These are phyloP conservation scores for Rutstroemia sp. DNA, from an alignment of 2,329 filamentous ascomycete species.

Conservation along the genomic window DNA sequence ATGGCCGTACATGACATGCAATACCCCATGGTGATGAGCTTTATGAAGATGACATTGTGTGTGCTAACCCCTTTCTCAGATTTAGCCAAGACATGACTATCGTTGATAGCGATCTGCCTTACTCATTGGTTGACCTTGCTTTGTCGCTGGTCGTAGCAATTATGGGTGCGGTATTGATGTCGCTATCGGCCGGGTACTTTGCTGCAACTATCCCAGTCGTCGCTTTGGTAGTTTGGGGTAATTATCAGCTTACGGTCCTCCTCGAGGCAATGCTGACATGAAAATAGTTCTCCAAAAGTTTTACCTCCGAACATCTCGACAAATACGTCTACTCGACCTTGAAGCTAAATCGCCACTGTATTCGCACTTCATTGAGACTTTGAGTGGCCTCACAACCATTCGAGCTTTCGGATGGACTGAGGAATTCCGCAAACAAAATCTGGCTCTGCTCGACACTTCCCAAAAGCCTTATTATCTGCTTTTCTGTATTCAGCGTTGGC, in stretches of 20 bases:
- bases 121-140: conserved; percentile 12
- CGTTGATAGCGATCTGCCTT: conserved; percentile 22
- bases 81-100: conserved; percentile 23
- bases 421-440: conserved; percentile 29
- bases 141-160: conserved; percentile 31
- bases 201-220: conserved; percentile 36
- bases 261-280: not conserved
- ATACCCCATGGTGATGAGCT: not conserved
- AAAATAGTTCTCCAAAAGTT: conserved; percentile 31
- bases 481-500: conserved; percentile 51
- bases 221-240: conserved; percentile 24
- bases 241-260: not conserved
- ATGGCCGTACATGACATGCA: too few species aligned
- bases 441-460: conserved; percentile 42
- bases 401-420: conserved; percentile 39
- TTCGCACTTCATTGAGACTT: conserved; percentile 40
- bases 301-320: conserved; percentile 42
- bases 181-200: conserved; percentile 31
- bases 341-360: conserved; percentile 39
- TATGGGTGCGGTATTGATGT: conserved; percentile 32
- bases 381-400: conserved; percentile 38
- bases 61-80: not conserved
- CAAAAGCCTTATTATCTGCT: conserved; percentile 53
- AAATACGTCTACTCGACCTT: conserved; percentile 42
- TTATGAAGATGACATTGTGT: not conserved